phyloP scores from a whole-genome alignment of 306 rosid species.

The Dryas octopetala region DNA sequence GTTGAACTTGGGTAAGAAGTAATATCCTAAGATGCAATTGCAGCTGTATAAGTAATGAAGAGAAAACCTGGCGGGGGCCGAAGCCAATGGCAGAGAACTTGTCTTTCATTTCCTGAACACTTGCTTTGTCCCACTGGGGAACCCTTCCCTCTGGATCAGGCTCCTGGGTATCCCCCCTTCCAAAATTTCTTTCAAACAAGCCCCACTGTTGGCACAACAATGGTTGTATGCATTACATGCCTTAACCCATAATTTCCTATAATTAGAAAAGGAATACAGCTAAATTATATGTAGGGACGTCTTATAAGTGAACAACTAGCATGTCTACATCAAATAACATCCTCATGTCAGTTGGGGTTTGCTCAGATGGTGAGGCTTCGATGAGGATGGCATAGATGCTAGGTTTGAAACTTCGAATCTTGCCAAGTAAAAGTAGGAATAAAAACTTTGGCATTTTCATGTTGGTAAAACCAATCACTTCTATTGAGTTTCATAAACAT shows the following conservation, averaged over 20 bases:
- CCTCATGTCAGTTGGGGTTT: background rate
- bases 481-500: background rate
- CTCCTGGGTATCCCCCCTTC: slow-evolving; percentile 82
- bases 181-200: slow-evolving; percentile 74
- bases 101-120: slow-evolving; percentile 84
- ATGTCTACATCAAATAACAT: background rate
- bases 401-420: no score
- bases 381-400: background rate
- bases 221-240: slow-evolving; percentile 16
- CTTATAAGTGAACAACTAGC: background rate
- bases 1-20: background rate
- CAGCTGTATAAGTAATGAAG: slow-evolving; percentile 13
- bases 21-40: slow-evolving; percentile 9
- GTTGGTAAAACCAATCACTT: background rate
- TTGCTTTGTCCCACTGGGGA: slow-evolving; percentile 83
- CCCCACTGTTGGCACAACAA: slow-evolving; percentile 72
- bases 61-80: slow-evolving; percentile 90
- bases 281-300: background rate
- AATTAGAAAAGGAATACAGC: background rate
- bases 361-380: background rate
- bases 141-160: slow-evolving; percentile 95
- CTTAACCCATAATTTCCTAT: background rate
- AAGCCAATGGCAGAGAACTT: slow-evolving; percentile 83
- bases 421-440: background rate
- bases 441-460: background rate